Conservation (phyloP, 345 rosid genomes). For the Citrus trifoliata region DNA sequence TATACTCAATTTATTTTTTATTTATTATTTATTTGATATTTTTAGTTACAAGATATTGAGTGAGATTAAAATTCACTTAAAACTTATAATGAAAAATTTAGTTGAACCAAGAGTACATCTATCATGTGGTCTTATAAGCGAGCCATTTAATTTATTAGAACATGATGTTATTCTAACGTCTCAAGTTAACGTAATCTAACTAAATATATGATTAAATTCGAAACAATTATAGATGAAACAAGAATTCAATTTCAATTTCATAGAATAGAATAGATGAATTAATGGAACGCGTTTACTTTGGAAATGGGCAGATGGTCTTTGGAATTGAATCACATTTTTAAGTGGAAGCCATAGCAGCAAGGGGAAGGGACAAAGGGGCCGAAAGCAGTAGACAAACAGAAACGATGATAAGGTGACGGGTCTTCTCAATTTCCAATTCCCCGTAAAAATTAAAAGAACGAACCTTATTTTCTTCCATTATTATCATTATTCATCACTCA, state of each 20-base stretch:
- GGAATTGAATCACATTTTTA: background rate
- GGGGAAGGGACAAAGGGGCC: constrained; percentile 27
- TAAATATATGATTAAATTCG: background rate
- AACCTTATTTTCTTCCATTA: background rate
- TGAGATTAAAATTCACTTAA: no score
- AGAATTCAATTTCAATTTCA: background rate
- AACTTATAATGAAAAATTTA: no score
- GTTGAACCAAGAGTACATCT: no score
- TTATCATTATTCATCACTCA: background rate
- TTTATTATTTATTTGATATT: no score
- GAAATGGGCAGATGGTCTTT: background rate
- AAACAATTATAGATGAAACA: background rate
- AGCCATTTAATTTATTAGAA: no score
- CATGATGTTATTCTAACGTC: background rate
- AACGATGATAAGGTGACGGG: constrained; percentile 26
- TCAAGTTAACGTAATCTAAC: background rate
- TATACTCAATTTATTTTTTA: no score
- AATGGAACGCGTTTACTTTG: background rate
- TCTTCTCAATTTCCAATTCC: constrained; percentile 16
- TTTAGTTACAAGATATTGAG: no score
- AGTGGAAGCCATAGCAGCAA: background rate
- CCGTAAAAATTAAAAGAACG: background rate
- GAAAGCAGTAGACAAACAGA: constrained; percentile 36
- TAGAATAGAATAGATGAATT: no score
- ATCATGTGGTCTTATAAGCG: no score